Base-by-base conservation (phyloP, 2,329 filamentous ascomycete genomes). In the Colletotrichum sp. region DNA sequence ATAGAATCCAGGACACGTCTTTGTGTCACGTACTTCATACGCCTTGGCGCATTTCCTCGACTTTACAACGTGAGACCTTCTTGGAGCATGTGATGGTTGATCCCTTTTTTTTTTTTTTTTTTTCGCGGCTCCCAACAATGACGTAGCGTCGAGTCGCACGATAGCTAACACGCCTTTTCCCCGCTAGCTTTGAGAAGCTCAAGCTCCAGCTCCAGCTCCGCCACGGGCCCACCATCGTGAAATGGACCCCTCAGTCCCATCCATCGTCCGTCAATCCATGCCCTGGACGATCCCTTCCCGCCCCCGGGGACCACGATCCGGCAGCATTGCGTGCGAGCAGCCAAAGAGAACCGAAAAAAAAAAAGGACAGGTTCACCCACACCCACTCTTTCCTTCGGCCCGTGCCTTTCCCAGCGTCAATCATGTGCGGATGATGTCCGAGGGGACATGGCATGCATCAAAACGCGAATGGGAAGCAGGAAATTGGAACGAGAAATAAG, bases 1-100 rank as follows among this genome's bases (percentile, higher is more conserved):
- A 60, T 73, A 75, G 48, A 75, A 68, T 67, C 65, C 36, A 48
- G 32, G 26, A 65, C 70, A 73, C 57, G 21, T 38, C 21, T 30
- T 28, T 12, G 38, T 65, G 32, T 64, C 52, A 24, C 32, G 8
- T 63, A 32, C 16, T 26, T 26, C 10, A 48, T 21, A 32, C 28
- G 15, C 12, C 18, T 36, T 12, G 18, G 26, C 16, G 30, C n/a
- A 18, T 18, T n/a, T 3, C 18, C 18, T 57, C 9, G 38, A 48
- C 4, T 8, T 13, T 30, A 4, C 8, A 30, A 61, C 30, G 58
- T 34, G 18, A 61, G 8, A n/a, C 58, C 1, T 6, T 48, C 9
- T 5, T 9, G 36, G 8, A 30, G 58, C 58, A 61, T 61, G 15
- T 61, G 28, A 60, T 15, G 28, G 4, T 2, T n/a, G 38, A n/a